Evolutionary conservation across 495 filamentous ascomycete species (phyloP).

Genomic region (Podospora sp.): DNA sequence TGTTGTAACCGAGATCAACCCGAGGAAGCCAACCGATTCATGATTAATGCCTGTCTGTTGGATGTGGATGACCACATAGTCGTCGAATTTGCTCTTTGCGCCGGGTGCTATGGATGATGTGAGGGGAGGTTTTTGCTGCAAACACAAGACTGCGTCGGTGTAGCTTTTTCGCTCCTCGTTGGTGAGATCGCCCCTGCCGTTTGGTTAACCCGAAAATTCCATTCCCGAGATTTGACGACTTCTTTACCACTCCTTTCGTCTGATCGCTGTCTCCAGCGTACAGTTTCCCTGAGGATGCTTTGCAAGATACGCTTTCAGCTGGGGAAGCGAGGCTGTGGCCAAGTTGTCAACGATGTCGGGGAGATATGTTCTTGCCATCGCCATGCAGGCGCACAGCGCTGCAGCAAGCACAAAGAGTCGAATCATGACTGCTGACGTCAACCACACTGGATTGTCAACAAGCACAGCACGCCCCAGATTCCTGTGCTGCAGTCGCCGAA

Average conservation of each 20-base stretch:
- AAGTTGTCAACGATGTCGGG: conserved; percentile 28
- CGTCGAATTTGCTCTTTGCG: conserved; percentile 56
- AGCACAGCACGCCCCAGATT: not conserved
- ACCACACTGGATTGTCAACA: not conserved
- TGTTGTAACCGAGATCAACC: not conserved
- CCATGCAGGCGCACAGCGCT: not conserved
- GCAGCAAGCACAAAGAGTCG: not conserved
- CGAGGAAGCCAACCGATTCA: conserved; percentile 51
- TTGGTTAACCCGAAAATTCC: not conserved
- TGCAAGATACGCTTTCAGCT: conserved; percentile 28
- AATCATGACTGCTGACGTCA: not conserved
- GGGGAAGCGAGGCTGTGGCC: conserved; percentile 18
- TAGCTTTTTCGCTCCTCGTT: conserved; percentile 56
- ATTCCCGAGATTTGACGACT: too few relatives aligned
- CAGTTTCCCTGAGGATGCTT: conserved; percentile 32
- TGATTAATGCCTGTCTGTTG: conserved; percentile 63
- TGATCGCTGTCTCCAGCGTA: conserved; percentile 27
- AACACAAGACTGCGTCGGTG: conserved; percentile 65
- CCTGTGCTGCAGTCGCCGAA: not conserved
- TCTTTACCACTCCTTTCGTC: conserved; percentile 29
- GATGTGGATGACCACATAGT: conserved; percentile 70
- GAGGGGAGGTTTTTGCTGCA: conserved; percentile 55
- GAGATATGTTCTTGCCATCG: conserved; percentile 14
- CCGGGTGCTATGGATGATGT: conserved; percentile 37
- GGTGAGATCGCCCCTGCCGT: conserved; percentile 50